Base-by-base conservation (phyloP, 2,329 filamentous ascomycete species). In the Cladosporium sp. region DNA sequence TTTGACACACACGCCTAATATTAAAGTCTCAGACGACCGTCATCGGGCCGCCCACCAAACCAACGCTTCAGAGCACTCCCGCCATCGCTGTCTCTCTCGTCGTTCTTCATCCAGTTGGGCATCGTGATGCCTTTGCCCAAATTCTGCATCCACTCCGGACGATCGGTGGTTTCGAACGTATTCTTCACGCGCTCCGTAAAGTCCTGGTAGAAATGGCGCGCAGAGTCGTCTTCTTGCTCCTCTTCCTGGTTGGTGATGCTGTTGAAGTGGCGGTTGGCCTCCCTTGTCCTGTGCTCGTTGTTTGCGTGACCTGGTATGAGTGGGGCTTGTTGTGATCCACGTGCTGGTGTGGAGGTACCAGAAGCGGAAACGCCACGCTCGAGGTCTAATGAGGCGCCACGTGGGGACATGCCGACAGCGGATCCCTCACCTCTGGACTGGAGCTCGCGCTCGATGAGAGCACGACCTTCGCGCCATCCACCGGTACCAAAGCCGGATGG, bases 381-480 rank as follows among this genome's bases (percentile, higher is more conserved):
- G 13, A 61, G 42, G 41, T 65, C 62, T 8, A 64, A 53, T 8
- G 59, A 61, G 20, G 55, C 50, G 18, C 56, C 56, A 22, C 59
- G 57, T 52, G 57, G 61, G 54, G 54, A 60, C 55, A 62, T 56
- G 40, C 59, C 63, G 67, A 66, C 55, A 71, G 64, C 56, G 2
- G 70, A 72, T 43, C 59, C 59, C 27, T 49, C 55, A 20, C 59
- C 57, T 2, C 61, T 54, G 72, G 62, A 39, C 63, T 78, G 59
- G 59, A 78, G 69, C 64, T 97, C 93, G 22, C 88, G 82, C 55
- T 95, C 88, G 55, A 98, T 95, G 22, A 98, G 78, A 43, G 91
- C 86, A 43, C 89, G 80, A 3, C 93, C 93, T 70, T 97, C 93
- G 40, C 91, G 82, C 93, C 92, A 97, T 1, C 85, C 85, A 1